phyloP scores from a whole-genome alignment of 2,329 filamentous ascomycete species.

The Fusarium subglutinans region DNA sequence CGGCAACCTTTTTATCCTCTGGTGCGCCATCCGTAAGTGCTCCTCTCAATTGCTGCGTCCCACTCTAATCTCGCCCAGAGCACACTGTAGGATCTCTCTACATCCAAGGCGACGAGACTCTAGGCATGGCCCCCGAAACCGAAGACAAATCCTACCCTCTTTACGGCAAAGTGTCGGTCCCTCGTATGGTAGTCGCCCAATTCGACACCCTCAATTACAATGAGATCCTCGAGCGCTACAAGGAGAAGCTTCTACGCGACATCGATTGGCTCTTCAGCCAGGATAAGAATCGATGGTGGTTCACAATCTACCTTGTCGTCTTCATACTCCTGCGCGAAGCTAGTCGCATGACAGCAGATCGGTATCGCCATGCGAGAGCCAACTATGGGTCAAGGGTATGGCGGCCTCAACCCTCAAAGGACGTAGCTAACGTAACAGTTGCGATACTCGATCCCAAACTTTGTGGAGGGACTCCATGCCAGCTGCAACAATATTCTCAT shows the following conservation, averaged over 20 bases:
- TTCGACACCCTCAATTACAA: constrained; percentile 55
- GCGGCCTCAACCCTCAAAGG: not conserved
- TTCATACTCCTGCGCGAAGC: constrained; percentile 57
- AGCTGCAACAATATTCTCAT: constrained; percentile 57
- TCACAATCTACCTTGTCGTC: constrained; percentile 50
- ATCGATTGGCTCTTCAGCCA: constrained; percentile 50
- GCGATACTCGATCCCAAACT: constrained; percentile 52
- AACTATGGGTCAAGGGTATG: constrained; percentile 45
- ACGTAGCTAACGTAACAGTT: constrained; percentile 30
- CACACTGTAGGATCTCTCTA: constrained; percentile 57
- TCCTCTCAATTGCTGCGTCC: not conserved
- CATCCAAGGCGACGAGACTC: constrained; percentile 51
- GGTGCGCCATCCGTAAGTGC: constrained; percentile 58
- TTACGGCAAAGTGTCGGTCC: constrained; percentile 50
- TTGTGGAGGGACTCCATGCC: constrained; percentile 56
- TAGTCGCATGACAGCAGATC: constrained; percentile 52
- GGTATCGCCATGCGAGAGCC: constrained; percentile 54
- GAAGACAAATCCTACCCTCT: constrained; percentile 51
- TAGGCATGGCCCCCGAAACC: constrained; percentile 51
- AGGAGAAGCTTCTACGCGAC: constrained; percentile 46
- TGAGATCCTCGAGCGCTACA: constrained; percentile 48
- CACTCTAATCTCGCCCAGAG: constrained; percentile 43
- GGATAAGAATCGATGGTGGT: constrained; percentile 46
- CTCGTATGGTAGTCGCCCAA: constrained; percentile 57
- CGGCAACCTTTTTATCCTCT: constrained; percentile 53